Percentiles rank a stretch among this genome's conserved stretches.
phyloP scores from a whole-genome alignment of 805 yeast species.

The Suhomyces kilbournensis region DNA sequence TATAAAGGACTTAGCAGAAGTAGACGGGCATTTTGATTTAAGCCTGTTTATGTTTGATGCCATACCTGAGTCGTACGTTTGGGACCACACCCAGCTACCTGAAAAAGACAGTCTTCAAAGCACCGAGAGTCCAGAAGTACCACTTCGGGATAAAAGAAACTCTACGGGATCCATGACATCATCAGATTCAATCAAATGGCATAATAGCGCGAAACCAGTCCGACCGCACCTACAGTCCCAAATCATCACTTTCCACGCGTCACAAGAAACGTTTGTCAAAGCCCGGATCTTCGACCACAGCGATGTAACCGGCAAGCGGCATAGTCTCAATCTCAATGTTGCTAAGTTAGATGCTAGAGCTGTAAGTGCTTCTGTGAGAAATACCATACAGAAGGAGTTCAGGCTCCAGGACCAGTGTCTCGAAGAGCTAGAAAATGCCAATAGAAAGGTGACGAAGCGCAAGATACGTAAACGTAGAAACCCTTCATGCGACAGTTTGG shows the following conservation, averaged over 20 bases:
- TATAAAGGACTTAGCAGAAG: not conserved
- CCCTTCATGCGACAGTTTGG: slow-evolving; percentile 4
- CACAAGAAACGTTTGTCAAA: not conserved
- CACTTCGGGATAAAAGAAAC: not conserved
- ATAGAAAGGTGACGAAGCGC: not conserved
- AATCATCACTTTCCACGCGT: not conserved
- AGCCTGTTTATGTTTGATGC: not conserved
- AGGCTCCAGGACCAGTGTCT: slow-evolving; percentile 13
- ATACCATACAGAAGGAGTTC: slow-evolving; percentile 14
- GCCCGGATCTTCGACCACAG: not conserved
- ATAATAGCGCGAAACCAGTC: not conserved
- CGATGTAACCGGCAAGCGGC: not conserved
- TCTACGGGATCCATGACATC: not conserved
- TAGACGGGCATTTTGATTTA: not conserved
- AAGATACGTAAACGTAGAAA: slow-evolving; percentile 5
- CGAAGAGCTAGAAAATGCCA: not conserved
- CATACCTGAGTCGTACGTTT: not conserved
- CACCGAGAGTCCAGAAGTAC: not conserved
- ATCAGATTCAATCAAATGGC: not conserved
- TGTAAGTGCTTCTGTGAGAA: slow-evolving; percentile 10
- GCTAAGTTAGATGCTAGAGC: not conserved
- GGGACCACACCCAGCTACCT: not conserved
- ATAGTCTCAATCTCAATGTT: not conserved
- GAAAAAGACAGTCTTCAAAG: not conserved
- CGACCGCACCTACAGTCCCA: not conserved